A percentile compares a stretch with the other conserved stretches of the same genome.
These are phyloP conservation scores for Paxillus rubicundulus DNA, from an alignment of 768 basidiomycete genomes.

Conservation along the genomic window DNA sequence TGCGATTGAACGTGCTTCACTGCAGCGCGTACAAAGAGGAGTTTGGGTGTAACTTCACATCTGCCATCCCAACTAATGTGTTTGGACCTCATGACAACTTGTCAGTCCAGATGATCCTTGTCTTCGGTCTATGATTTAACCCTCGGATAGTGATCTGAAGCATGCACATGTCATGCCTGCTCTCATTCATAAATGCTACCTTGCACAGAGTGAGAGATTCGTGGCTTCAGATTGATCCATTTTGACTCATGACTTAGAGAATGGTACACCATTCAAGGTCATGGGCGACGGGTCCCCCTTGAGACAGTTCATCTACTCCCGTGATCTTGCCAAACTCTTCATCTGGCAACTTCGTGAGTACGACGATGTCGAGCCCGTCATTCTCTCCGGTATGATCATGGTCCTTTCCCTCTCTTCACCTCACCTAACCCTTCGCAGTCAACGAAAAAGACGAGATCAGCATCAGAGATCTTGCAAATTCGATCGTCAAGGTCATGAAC, in stretches of 20 bases:
- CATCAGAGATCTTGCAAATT: conserved; percentile 86
- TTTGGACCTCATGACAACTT: conserved; percentile 96
- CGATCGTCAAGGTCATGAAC: conserved; percentile 81
- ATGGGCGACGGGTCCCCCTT: conserved; percentile 88
- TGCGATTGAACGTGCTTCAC: not conserved
- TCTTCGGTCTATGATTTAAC: not conserved
- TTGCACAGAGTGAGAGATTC: conserved; percentile 70
- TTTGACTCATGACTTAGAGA: conserved; percentile 50
- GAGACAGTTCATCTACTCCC: conserved; percentile 98
- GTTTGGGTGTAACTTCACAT: conserved; percentile 92
- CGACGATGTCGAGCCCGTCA: conserved; percentile 88
- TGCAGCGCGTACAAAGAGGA: conserved; percentile 92
- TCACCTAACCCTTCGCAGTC: conserved; percentile 42
- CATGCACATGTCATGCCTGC: conserved; percentile 94
- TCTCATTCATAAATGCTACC: conserved; percentile 88
- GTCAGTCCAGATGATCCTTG: conserved; percentile 37
- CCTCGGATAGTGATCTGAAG: conserved; percentile 67
- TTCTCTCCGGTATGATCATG: conserved; percentile 67
- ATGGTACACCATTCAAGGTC: conserved; percentile 78
- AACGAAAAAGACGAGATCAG: conserved; percentile 93
- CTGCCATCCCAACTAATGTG: conserved; percentile 96
- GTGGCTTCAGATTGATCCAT: not conserved
- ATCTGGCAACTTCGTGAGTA: conserved; percentile 92
- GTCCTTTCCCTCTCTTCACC: not conserved
- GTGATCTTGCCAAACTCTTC: conserved; percentile 92